phyloP scores from a whole-genome alignment of 2,329 filamentous ascomycete genomes.

The Ambrosiella xylebori region DNA sequence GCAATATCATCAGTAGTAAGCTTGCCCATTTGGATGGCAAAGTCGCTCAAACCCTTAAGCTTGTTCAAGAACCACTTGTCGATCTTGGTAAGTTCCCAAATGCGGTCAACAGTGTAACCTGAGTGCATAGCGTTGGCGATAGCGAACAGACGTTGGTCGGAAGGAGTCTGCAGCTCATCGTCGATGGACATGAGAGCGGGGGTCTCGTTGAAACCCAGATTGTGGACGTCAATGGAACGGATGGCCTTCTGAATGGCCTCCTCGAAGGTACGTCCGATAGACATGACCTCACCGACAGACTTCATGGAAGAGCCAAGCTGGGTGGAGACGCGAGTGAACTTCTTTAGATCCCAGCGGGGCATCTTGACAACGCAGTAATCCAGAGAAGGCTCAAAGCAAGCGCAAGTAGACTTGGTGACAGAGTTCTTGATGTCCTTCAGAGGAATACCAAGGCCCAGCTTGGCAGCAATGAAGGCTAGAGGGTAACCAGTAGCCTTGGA shows the following conservation, averaged over 20 bases:
- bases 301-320: conserved; percentile 98
- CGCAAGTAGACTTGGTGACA: conserved; percentile 87
- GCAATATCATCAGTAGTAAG: conserved; percentile 49
- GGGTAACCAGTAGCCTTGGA: conserved; percentile 97
- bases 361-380: conserved; percentile 99
- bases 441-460: conserved; percentile 85
- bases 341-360: conserved; percentile 96
- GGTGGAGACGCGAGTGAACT: conserved; percentile 92
- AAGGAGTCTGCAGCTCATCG: conserved; percentile 88
- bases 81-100: conserved; percentile 96
- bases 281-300: conserved; percentile 98
- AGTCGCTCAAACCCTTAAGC: conserved; percentile 80
- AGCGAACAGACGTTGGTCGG: conserved; percentile 90
- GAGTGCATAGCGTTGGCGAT: conserved; percentile 95
- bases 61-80: conserved; percentile 96
- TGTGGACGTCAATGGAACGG: conserved; percentile 84
- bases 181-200: conserved; percentile 82
- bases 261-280: conserved; percentile 89
- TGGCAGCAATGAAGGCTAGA: conserved; percentile 88
- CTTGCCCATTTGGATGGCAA: conserved; percentile 59
- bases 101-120: conserved; percentile 88
- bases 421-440: conserved; percentile 93
- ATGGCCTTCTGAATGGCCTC: conserved; percentile 98
- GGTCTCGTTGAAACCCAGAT: conserved; percentile 86
- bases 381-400: conserved; percentile 94